Percentiles rank a stretch among this genome's conserved stretches.
phyloP scores from a whole-genome alignment of 345 rosid species.

The Brassica nigra region DNA sequence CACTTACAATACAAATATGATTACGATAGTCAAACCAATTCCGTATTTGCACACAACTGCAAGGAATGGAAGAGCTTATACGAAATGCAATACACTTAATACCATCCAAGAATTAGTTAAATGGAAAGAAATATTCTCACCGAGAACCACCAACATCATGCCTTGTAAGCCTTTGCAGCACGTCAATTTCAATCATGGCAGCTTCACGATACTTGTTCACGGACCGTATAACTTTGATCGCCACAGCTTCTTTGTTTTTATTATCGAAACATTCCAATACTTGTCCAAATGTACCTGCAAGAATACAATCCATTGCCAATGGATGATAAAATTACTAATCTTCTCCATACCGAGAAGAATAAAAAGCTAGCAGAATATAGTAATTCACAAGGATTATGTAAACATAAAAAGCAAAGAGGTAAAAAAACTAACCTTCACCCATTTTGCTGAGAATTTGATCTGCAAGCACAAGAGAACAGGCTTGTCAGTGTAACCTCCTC shows the following conservation, averaged over 20 bases:
- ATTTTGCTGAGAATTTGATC: conserved; percentile 79
- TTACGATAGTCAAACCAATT: conserved; percentile 99
- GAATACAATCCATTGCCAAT: conserved; percentile 20
- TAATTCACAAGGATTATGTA: background rate
- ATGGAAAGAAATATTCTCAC: conserved; percentile 48
- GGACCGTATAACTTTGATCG: conserved; percentile 81
- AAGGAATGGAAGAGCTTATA: conserved; percentile 79
- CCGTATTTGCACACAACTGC: conserved; percentile 99
- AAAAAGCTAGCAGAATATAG: background rate
- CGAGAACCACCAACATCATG: conserved; percentile 71
- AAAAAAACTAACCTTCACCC: conserved; percentile 71
- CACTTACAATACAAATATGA: conserved; percentile 99
- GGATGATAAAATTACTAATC: background rate
- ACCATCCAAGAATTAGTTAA: conserved; percentile 9
- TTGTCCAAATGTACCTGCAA: conserved; percentile 80
- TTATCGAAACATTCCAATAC: conserved; percentile 87
- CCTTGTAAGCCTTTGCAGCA: conserved; percentile 78
- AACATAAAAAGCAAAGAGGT: background rate
- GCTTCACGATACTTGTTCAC: conserved; percentile 85
- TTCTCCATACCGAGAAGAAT: background rate
- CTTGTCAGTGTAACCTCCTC: background rate
- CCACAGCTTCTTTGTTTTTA: conserved; percentile 77
- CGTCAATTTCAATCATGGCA: conserved; percentile 86
- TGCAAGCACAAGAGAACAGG: conserved; percentile 44
- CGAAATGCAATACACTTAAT: conserved; percentile 46